Evolutionary conservation across 371 early-diverging fungal species (phyloP).

Genomic region (Mucor mucedo): DNA sequence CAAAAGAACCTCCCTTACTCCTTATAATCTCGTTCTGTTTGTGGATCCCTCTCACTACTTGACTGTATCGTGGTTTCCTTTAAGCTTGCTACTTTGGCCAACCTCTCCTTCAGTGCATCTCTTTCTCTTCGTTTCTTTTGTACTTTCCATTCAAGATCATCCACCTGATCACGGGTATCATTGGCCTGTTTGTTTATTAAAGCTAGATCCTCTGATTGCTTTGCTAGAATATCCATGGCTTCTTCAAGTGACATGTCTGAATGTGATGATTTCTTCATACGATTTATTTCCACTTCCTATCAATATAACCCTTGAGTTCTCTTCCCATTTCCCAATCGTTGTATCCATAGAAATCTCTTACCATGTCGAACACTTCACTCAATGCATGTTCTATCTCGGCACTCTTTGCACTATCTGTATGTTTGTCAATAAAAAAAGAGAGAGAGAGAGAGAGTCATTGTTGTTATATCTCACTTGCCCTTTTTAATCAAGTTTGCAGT

Average conservation of each 20-base stretch:
- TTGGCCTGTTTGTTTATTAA: background rate
- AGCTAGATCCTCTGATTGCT: conserved; percentile 6
- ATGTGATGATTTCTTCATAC: conserved; percentile 7
- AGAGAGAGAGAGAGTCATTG: no score
- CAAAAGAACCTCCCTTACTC: background rate
- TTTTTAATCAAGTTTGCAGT: no score
- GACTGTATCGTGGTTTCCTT: background rate
- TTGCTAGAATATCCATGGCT: conserved; percentile 11
- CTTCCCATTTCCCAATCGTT: no score
- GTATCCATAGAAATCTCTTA: no score
- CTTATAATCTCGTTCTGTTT: background rate
- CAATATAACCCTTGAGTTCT: background rate
- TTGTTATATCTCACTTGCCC: no score
- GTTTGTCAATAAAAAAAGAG: no score
- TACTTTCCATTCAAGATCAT: conserved; percentile 11
- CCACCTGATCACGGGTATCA: conserved; percentile 11
- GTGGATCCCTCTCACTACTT: conserved; percentile 7
- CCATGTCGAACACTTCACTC: no score
- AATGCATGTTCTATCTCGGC: no score
- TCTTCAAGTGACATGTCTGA: conserved; percentile 17
- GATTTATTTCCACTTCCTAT: conserved; percentile 10
- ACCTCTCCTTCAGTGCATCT: background rate
- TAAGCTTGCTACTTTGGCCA: background rate
- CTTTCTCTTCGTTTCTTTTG: conserved; percentile 5
- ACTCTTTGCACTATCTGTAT: no score